A percentile compares a stretch with the other conserved stretches of the same genome.
Conservation (phyloP, 768 basidiomycete species). For the Amanita fuliginea region DNA sequence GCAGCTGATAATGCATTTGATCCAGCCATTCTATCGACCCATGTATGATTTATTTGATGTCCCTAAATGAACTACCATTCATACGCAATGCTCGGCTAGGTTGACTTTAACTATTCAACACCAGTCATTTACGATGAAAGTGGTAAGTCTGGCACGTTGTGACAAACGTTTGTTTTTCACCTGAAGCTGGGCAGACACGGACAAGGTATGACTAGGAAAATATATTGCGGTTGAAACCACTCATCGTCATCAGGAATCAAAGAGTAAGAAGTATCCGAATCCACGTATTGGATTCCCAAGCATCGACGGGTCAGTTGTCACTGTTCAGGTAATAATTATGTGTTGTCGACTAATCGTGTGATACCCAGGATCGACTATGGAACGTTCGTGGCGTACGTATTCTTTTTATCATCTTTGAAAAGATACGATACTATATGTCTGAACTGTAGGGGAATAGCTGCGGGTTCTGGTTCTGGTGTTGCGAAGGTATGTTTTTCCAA, state of each 20-base stretch:
- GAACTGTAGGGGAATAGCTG: neutral
- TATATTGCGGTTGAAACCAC: too few species aligned
- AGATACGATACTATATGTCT: neutral
- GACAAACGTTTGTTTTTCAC: too few species aligned
- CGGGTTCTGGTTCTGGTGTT: neutral
- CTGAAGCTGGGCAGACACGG: too few species aligned
- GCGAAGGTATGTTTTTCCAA: neutral
- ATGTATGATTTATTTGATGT: neutral
- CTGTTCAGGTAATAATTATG: neutral
- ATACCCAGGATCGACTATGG: neutral
- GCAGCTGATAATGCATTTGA: neutral
- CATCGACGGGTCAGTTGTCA: neutral
- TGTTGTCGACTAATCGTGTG: neutral
- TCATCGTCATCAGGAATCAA: too few species aligned
- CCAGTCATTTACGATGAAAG: neutral
- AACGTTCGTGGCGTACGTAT: neutral
- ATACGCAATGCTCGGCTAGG: neutral
- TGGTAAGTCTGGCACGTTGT: neutral
- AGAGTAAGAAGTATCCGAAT: too few species aligned
- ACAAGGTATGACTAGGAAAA: too few species aligned
- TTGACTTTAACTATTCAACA: neutral
- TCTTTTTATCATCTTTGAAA: neutral
- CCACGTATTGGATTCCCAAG: too few species aligned
- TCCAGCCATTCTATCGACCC: neutral
- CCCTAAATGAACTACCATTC: neutral